phyloP scores from a whole-genome alignment of 2,329 filamentous ascomycete species.

The Myriangium duriaei region DNA sequence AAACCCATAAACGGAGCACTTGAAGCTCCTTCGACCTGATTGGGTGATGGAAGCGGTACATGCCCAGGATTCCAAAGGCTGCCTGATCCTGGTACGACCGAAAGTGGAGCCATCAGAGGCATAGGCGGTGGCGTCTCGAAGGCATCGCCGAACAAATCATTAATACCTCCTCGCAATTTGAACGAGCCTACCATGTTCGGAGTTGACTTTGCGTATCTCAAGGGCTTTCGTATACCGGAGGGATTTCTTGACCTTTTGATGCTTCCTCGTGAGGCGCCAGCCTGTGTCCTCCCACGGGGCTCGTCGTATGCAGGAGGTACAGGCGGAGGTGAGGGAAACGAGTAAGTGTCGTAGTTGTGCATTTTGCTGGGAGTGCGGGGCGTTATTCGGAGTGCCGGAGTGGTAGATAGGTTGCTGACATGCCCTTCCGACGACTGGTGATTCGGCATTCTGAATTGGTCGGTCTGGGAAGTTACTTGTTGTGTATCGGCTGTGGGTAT shows the following conservation, averaged over 20 bases:
- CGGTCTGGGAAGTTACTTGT: too few relatives aligned
- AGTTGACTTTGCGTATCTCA: slow-evolving; percentile 14
- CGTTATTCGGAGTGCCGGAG: neutral
- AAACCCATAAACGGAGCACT: too few relatives aligned
- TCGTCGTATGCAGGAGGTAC: neutral
- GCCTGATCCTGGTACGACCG: too few relatives aligned
- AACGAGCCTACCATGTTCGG: slow-evolving; percentile 44
- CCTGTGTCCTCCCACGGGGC: neutral
- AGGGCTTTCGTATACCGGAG: slow-evolving; percentile 4
- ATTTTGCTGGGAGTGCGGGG: neutral
- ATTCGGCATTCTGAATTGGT: too few relatives aligned
- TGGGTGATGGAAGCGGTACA: too few relatives aligned
- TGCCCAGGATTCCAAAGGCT: too few relatives aligned
- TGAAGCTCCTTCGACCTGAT: too few relatives aligned
- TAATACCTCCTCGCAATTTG: slow-evolving; percentile 28
- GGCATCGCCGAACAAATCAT: slow-evolving; percentile 36
- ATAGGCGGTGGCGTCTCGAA: slow-evolving; percentile 1
- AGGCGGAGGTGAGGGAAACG: slow-evolving; percentile 1
- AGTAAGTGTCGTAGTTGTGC: slow-evolving; percentile 1
- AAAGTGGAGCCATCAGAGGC: too few relatives aligned
- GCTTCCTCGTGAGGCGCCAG: slow-evolving; percentile 4
- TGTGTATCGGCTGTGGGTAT: too few relatives aligned
- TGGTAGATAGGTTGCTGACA: too few relatives aligned
- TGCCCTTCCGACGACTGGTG: too few relatives aligned
- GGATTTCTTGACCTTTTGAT: slow-evolving; percentile 1